Base-by-base conservation (phyloP, 2,329 filamentous ascomycete species). In the Zelopaecilomyces penicillatus region DNA sequence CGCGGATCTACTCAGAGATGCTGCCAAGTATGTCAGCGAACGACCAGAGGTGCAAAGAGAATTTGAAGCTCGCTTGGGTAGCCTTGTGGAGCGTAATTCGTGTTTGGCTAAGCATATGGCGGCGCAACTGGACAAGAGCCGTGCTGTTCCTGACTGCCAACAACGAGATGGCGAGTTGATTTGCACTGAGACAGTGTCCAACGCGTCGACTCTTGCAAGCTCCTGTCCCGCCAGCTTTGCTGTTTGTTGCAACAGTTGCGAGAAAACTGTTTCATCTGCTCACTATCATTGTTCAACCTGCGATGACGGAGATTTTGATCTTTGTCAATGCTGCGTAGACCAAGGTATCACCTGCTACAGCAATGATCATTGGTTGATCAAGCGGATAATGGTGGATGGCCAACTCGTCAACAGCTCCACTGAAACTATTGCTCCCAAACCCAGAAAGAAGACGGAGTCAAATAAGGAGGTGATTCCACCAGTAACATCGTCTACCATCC, bases 241-340 rank as follows among this genome's bases (percentile, higher is more conserved):
- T 9, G 89, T 98, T 37, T 95, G 87, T 72, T 98, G 93, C 78
- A 97, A 98, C 69, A 77, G 80, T 62, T 98, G 93, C 66, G 84
- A 88, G 54, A 73, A 71, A 49, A 78, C 82, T 36, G 88, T 96
- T 57, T 78, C 83, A 29, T 82, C 88, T 55, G 78, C 81, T 42
- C 91, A 98, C 66, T 98, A 87, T 65, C 93, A 98, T 68, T 98
- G 94, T 73, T 86, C 86, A 53, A 87, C 85, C 46, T 98, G 93
- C 61, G 88, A 97, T 52, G 80, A 85, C 46, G 93, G 91, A 35
- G 93, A 98, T 64, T 98, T 90, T 58, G 93, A 98, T 60, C 78
- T 98, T 30, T 98, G 94, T 73, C 76, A 82, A 52, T 65, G 71
- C 5, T 98, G 93, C 58, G 80, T 96, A 39, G 76, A 82, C 41